A percentile compares a stretch with the other conserved stretches of the same genome.
Conservation (phyloP, 73 alveolate genomes). For the Tetrahymena malaccensis region DNA sequence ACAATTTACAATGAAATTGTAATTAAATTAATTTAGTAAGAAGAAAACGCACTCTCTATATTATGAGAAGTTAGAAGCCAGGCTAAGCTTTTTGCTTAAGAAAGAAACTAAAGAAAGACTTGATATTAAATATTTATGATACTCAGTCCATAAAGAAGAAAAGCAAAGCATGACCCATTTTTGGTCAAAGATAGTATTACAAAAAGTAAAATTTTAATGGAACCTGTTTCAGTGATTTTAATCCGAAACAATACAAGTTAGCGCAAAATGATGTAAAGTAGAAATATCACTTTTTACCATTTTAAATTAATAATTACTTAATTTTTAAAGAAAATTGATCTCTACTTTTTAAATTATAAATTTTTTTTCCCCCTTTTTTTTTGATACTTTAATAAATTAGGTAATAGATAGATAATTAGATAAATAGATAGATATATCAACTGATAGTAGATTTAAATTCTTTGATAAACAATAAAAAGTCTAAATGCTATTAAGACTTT, state of each 20-base stretch:
- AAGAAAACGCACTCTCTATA: not conserved
- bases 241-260: not conserved
- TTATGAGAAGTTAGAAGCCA: not conserved
- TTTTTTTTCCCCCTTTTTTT: not conserved
- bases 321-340: not conserved
- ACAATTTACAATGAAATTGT: not conserved
- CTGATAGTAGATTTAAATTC: not conserved
- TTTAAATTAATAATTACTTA: no score
- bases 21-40: no score
- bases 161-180: not conserved
- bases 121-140: no score
- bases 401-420: not conserved
- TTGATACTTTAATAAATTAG: not conserved
- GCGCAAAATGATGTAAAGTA: not conserved
- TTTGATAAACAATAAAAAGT: not conserved
- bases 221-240: no score
- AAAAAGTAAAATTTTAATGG: no score
- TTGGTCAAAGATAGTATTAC: not conserved
- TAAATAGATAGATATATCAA: not conserved
- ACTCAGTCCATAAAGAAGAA: not conserved
- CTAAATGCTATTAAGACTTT: not conserved
- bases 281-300: not conserved
- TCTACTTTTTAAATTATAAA: not conserved
- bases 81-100: not conserved
- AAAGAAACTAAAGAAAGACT: not conserved